Base-by-base conservation (phyloP, 495 filamentous ascomycete genomes). In the Daldinia bambusicola region DNA sequence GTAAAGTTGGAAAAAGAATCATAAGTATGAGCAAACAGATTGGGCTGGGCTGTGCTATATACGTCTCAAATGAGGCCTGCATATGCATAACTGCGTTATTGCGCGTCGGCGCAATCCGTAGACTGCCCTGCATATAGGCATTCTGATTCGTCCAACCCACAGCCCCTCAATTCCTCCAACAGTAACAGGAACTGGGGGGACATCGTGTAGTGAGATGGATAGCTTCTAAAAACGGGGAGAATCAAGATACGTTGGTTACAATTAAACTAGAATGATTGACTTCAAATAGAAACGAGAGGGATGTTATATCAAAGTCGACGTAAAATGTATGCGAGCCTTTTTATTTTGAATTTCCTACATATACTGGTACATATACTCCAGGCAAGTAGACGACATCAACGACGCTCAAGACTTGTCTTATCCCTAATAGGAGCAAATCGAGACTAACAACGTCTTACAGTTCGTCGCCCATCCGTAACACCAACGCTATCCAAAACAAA, bases 31-130 rank as follows among this genome's bases (percentile, higher is more conserved):
- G 20, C 6, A 1, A 31, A 20, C 0, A 32, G 13, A 32, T 10
- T 7, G 5, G 13, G 26, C n/a, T 53, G 12, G 10, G 14, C 5
- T 53, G 5, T 32, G 14, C 36, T 48, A 61, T 32, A 13, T 48
- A 30, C n/a, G 9, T 18, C 20, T 30, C 41, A 13, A 18, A 36
- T 20, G 48, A 50, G 45, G 61, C 37, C 37, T 57, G 16, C 32
- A 64, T 45, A 50, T 62, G 20, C 62, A 52, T 57, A 18, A n/a
- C 18, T 57, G 68, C 68, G 57, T 14, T 55, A 55, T 60, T 61
- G 51, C 68, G 68, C 68, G 56, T 56, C 56, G 55, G 68, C 68
- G 68, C 61, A 70, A 66, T 70, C 50, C 68, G 38, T 36, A 34
- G 36, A 12, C 14, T 22, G 16, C 34, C 2, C 34, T 22, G 55